phyloP scores from a whole-genome alignment of 2,329 filamentous ascomycete genomes.

The Penicillium expansum region DNA sequence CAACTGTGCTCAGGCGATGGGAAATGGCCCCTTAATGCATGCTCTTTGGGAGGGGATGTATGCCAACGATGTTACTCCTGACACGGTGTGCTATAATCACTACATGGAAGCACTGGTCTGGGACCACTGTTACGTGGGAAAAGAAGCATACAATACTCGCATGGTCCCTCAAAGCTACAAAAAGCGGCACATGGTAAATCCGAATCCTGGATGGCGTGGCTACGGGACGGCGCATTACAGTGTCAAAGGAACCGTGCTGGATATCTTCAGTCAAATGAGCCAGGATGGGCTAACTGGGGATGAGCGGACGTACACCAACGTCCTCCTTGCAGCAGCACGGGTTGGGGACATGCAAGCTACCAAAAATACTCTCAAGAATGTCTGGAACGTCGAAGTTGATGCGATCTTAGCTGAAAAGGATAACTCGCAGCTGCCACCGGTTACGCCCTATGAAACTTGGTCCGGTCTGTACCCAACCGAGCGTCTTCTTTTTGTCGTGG shows the following conservation, averaged over 20 bases:
- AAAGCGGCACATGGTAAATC: constrained; percentile 24
- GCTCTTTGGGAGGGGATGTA: constrained; percentile 47
- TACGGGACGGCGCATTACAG: constrained; percentile 32
- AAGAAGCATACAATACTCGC: constrained; percentile 40
- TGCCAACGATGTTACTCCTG: constrained; percentile 40
- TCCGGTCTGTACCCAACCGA: constrained; percentile 59
- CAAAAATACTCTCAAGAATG: constrained; percentile 48
- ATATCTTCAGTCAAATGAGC: constrained; percentile 51
- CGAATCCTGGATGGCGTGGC: constrained; percentile 28
- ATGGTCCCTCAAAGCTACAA: constrained; percentile 33
- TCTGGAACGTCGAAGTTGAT: constrained; percentile 56
- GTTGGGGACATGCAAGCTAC: constrained; percentile 52
- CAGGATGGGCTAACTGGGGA: constrained; percentile 45
- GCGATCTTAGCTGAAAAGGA: constrained; percentile 37
- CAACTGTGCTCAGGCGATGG: constrained; percentile 50
- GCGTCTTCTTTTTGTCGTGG: constrained; percentile 63
- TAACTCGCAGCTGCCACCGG: constrained; percentile 30
- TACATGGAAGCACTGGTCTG: constrained; percentile 53
- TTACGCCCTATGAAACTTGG: constrained; percentile 44
- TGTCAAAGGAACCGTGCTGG: constrained; percentile 36
- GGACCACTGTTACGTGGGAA: constrained; percentile 42
- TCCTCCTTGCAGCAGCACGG: constrained; percentile 53
- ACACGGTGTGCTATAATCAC: constrained; percentile 55
- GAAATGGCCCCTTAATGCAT: constrained; percentile 36
- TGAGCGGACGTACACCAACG: constrained; percentile 52